Conservation (phyloP, 108 stramenopile genomes). For the Discostella stelligeroides region DNA sequence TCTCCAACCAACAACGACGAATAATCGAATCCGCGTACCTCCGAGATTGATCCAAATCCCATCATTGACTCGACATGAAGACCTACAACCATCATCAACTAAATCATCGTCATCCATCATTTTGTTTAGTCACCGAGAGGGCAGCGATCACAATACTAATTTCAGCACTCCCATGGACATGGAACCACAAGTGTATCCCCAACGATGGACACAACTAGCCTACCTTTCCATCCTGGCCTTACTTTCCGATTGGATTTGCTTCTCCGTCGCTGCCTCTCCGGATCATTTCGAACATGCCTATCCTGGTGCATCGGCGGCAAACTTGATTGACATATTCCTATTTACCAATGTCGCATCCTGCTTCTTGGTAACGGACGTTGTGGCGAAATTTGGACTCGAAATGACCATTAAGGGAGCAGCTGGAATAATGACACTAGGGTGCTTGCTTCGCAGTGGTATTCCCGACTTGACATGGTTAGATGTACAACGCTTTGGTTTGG, state of each 20-base stretch:
- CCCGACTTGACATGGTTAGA: constrained; percentile 28
- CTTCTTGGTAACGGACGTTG: constrained; percentile 57
- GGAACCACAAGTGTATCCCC: constrained; percentile 40
- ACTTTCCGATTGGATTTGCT: constrained; percentile 58
- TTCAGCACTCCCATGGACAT: constrained; percentile 15
- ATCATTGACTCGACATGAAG: too few relatives aligned
- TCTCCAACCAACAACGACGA: too few relatives aligned
- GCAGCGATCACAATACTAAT: not conserved
- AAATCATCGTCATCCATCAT: too few relatives aligned
- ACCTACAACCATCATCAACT: too few relatives aligned
- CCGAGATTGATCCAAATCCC: too few relatives aligned
- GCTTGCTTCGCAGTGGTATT: constrained; percentile 40
- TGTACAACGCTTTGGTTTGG: not conserved
- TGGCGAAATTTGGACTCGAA: constrained; percentile 41
- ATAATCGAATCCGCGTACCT: too few relatives aligned
- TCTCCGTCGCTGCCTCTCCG: constrained; percentile 55
- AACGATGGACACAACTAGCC: constrained; percentile 47
- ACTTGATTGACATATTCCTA: constrained; percentile 56
- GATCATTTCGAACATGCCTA: constrained; percentile 41
- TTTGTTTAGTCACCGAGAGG: too few relatives aligned
- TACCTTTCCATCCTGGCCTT: constrained; percentile 58
- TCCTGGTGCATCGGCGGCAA: constrained; percentile 34
- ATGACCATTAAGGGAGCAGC: constrained; percentile 47
- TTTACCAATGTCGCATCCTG: constrained; percentile 53
- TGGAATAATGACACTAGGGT: constrained; percentile 48